These are phyloP conservation scores for Magnaporthiopsis rhizophila DNA, from an alignment of 2,329 filamentous ascomycete genomes.

Conservation along the genomic window DNA sequence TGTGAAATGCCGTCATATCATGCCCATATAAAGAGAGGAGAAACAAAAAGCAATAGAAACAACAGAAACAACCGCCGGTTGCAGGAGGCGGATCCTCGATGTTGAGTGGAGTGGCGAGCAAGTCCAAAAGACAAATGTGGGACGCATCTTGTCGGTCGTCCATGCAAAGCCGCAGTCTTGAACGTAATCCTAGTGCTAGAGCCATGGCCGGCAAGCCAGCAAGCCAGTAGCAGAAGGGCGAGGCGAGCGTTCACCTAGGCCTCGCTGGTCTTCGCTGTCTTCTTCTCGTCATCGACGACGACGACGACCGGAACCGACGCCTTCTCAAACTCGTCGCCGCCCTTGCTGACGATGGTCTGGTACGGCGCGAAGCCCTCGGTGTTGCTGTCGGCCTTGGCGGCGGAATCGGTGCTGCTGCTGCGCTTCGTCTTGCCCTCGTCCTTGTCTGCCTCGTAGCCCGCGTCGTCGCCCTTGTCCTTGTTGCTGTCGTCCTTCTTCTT, in stretches of 20 bases:
- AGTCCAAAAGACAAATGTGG: not conserved
- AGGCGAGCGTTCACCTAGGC: not conserved
- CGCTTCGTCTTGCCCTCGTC: constrained; percentile 12
- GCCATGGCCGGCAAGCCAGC: no score
- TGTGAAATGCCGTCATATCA: not conserved
- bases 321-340: constrained; percentile 22
- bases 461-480: constrained; percentile 22
- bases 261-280: not conserved
- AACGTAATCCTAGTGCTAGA: not conserved
- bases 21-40: not conserved
- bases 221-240: not conserved
- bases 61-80: not conserved
- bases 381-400: constrained; percentile 11
- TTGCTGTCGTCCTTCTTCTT: constrained; percentile 9
- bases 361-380: constrained; percentile 15
- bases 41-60: not conserved
- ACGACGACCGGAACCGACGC: constrained; percentile 17
- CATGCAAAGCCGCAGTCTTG: no score
- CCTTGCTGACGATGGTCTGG: constrained; percentile 19
- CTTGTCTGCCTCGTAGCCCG: constrained; percentile 15
- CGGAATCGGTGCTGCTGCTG: constrained; percentile 13
- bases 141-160: not conserved
- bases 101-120: not conserved
- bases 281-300: not conserved
- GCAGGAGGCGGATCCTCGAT: not conserved